These are phyloP conservation scores for Asterophora lycoperdoides DNA, from an alignment of 768 basidiomycete species.

Conservation along the genomic window DNA sequence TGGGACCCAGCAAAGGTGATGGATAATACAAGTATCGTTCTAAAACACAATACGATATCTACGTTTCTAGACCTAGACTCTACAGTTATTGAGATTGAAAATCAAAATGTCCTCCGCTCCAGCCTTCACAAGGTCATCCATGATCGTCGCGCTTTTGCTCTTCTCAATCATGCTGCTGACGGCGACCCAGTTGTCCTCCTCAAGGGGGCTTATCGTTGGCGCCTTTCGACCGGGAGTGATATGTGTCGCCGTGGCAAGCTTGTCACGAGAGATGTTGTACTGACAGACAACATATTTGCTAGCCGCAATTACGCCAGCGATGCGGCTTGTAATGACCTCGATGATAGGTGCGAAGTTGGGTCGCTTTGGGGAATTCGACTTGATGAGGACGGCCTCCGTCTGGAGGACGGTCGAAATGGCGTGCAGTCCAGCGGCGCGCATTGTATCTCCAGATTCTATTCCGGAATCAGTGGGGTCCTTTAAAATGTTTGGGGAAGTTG, in stretches of 20 bases:
- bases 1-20: background rate
- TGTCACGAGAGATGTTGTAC: conserved; percentile 79
- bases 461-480: background rate
- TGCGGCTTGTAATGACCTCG: conserved; percentile 76
- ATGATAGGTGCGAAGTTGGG: conserved; percentile 64
- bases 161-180: conserved; percentile 93
- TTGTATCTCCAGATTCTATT: conserved; percentile 96
- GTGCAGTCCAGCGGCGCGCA: conserved; percentile 95
- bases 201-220: conserved; percentile 83
- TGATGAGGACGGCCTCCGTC: conserved; percentile 89
- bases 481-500: background rate
- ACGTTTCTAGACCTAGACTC: conserved; percentile 69
- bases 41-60: background rate
- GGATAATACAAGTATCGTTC: background rate
- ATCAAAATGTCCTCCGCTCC: conserved; percentile 92
- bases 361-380: conserved; percentile 61
- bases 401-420: conserved; percentile 87
- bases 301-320: conserved; percentile 89
- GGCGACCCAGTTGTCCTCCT: conserved; percentile 83
- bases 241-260: conserved; percentile 53
- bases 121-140: conserved; percentile 79
- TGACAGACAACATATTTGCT: conserved; percentile 84
- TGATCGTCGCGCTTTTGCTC: conserved; percentile 69
- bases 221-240: conserved; percentile 89
- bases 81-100: conserved; percentile 89